Evolutionary conservation across 2,329 filamentous ascomycete genomes (phyloP), one percentile per base, ranked within the genome.

Genomic region (Akanthomyces muscarius): DNA sequence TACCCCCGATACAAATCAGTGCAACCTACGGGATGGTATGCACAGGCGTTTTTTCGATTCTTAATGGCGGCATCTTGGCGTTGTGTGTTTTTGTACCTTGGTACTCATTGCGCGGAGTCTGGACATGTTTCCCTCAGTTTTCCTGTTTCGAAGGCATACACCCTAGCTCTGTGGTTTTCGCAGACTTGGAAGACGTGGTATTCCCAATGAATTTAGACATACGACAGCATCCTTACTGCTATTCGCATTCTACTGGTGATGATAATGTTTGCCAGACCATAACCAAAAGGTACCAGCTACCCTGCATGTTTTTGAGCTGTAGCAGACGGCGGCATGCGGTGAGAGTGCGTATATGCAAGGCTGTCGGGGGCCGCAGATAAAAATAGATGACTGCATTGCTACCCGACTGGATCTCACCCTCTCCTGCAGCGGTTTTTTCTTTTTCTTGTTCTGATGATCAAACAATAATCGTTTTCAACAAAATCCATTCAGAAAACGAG

Each of bases 31-130:
- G n/a, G 41, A 21, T 36, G n/a, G 38, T 21, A 33, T 38, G 58
- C 58, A 61, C 41, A 33, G 58, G 58, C 50, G 58, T 61, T 61
- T 61, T 44, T 38, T 33, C 38, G 16, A 33, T 13, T 52, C 33
- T 45, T 36, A 33, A 23, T 14, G 58, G 41, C 28, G 14, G 38
- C 41, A 53, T 61, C 21, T 42, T 33, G 48, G 25, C 41, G 55
- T 57, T 47, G 18, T 25, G 51, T 59, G 16, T 25, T 47, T 53
- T 28, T 45, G 47, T 51, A 51, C 16, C 41, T 51, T 36, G 11
- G 25, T 18, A 60, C 11, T 28, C 58, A 61, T 53, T 38, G 50
- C 58, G 13, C 6, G 58, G 58, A 45, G 58, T 61, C 18, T 61
- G 42, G 50, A 23, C 21, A 25, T n/a, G n/a, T 61, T 61, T 61